These are phyloP conservation scores for Lodderomyces margitis DNA, from an alignment of 1,139 yeast genomes.

Conservation along the genomic window DNA sequence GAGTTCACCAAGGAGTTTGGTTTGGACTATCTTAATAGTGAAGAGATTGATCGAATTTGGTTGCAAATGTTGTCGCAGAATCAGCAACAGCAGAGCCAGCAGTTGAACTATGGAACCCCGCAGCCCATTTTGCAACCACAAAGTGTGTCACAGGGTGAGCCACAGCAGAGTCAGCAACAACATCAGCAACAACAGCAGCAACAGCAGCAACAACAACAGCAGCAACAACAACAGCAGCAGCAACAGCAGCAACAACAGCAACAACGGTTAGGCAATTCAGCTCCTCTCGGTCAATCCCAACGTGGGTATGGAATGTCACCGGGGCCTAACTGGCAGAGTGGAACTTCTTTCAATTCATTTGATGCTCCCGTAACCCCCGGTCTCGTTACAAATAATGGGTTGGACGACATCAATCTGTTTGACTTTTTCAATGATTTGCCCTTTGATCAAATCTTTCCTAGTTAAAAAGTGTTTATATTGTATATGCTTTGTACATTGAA, in stretches of 20 bases:
- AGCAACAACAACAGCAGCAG: slow-evolving; percentile 4
- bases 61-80: slow-evolving; percentile 36
- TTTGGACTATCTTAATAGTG: slow-evolving; percentile 27
- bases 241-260: slow-evolving; percentile 6
- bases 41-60: slow-evolving; percentile 43
- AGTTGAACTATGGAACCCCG: background rate
- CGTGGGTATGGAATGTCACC: slow-evolving; percentile 3
- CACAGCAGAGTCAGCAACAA: slow-evolving; percentile 30
- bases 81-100: slow-evolving; percentile 18
- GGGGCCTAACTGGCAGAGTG: background rate
- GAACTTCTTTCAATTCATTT: slow-evolving; percentile 5
- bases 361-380: slow-evolving; percentile 3
- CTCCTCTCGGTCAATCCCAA: background rate
- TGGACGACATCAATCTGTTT: slow-evolving; percentile 15
- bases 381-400: slow-evolving; percentile 4
- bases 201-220: slow-evolving; percentile 5
- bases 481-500: background rate
- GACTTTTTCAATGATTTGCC: slow-evolving; percentile 29
- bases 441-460: slow-evolving; percentile 17
- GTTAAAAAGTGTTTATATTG: background rate
- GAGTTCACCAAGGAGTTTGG: slow-evolving; percentile 19
- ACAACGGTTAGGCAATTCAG: slow-evolving; percentile 1
- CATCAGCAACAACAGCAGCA: slow-evolving; percentile 16
- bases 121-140: background rate
- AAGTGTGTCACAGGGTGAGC: slow-evolving; percentile 41